Percentiles rank a stretch among this genome's conserved stretches.
Conservation (phyloP, 371 early-diverging fungal species). For the Circinella minor region DNA sequence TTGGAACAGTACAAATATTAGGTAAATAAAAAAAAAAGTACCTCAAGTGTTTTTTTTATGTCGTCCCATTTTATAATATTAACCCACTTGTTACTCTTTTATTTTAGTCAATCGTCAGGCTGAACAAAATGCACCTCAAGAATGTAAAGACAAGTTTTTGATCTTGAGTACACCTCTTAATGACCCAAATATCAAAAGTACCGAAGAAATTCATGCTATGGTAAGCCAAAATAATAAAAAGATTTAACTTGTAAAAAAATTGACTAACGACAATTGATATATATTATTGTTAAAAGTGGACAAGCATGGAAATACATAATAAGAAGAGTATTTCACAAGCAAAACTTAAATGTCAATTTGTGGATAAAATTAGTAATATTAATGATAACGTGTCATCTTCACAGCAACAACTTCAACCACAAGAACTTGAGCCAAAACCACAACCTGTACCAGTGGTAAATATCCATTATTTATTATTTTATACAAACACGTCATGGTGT, state of each 20-base stretch:
- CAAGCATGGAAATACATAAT: background rate
- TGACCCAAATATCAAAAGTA: slow-evolving; percentile 70
- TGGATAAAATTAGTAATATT: background rate
- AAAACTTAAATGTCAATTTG: background rate
- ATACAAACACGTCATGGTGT: too few relatives aligned
- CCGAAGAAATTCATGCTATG: slow-evolving; percentile 46
- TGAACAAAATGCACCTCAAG: slow-evolving; percentile 68
- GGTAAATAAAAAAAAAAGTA: too few relatives aligned
- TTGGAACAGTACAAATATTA: too few relatives aligned
- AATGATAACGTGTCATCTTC: too few relatives aligned
- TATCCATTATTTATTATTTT: too few relatives aligned
- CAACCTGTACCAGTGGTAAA: too few relatives aligned
- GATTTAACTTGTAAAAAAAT: background rate
- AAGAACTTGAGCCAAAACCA: too few relatives aligned
- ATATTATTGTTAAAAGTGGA: background rate
- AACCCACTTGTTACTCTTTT: background rate
- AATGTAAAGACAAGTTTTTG: slow-evolving; percentile 87
- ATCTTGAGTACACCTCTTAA: slow-evolving; percentile 37
- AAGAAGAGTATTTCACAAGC: background rate
- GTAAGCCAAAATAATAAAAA: background rate
- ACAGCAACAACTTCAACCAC: too few relatives aligned
- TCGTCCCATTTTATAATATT: too few relatives aligned
- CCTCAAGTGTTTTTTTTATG: too few relatives aligned
- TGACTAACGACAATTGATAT: background rate
- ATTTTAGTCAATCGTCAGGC: slow-evolving; percentile 72